Percentiles rank a stretch among this genome's conserved stretches.
phyloP scores from a whole-genome alignment of 306 rosid genomes.

The Cyamopsis tetragonoloba region DNA sequence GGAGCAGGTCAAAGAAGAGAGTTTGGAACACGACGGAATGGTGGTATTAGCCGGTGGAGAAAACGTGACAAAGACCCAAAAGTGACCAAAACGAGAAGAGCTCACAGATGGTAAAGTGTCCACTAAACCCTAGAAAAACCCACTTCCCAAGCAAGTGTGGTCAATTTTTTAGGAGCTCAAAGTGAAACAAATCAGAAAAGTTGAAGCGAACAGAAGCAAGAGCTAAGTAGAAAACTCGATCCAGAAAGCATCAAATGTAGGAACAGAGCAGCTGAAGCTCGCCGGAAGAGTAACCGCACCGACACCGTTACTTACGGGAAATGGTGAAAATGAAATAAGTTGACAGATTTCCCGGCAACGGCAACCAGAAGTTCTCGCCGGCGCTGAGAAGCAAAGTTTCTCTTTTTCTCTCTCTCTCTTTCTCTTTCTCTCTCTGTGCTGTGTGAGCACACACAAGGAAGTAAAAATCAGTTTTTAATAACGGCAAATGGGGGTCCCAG shows the following conservation, averaged over 20 bases:
- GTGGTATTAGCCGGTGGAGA: conserved; percentile 14
- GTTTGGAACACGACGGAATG: background rate
- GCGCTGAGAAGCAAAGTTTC: conserved; percentile 7
- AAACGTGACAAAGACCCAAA: background rate
- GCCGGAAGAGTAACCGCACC: background rate
- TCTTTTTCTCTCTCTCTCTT: background rate
- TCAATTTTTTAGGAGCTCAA: background rate
- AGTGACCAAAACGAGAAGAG: background rate
- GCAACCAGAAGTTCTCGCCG: conserved; percentile 8
- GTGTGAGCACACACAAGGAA: background rate
- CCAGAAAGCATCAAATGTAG: conserved; percentile 25
- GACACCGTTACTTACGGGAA: background rate
- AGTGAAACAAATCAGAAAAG: conserved; percentile 8
- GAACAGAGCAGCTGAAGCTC: background rate
- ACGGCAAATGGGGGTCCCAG: conserved; percentile 49
- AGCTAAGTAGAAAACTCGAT: conserved; percentile 22
- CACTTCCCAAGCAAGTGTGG: background rate
- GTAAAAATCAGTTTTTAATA: conserved; percentile 34
- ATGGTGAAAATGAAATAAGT: background rate
- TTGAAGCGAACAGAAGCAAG: background rate
- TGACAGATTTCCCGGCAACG: background rate
- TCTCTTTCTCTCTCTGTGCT: background rate
- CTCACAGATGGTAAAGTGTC: background rate
- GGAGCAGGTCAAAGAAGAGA: conserved; percentile 6
- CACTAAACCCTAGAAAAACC: conserved; percentile 40